Conservation (phyloP, 169 alveolate genomes). For the Cryptosporidium felis region DNA sequence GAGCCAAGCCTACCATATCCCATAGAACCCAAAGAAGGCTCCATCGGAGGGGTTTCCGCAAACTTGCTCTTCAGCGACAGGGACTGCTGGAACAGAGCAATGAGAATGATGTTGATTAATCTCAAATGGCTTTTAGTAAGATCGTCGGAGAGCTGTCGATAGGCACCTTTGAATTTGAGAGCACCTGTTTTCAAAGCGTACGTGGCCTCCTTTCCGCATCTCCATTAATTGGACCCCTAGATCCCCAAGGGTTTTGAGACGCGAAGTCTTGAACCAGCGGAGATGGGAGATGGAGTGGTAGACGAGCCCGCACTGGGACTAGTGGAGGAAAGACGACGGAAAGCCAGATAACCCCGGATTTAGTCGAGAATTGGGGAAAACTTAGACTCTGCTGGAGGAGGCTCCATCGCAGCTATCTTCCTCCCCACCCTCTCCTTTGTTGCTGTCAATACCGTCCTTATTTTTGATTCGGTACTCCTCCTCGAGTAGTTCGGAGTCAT, state of each 20-base stretch:
- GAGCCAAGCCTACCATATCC: conserved; percentile 6
- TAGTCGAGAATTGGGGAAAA: no score
- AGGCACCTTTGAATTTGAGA: no score
- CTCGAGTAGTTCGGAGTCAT: background rate
- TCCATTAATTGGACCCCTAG: no score
- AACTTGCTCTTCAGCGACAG: conserved; percentile 39
- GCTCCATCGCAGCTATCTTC: conserved; percentile 7
- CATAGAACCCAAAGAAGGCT: background rate
- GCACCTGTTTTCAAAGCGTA: no score
- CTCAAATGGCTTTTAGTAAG: conserved; percentile 22
- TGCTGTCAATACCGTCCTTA: background rate
- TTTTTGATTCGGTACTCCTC: background rate
- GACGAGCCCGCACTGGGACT: no score
- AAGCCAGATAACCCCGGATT: no score
- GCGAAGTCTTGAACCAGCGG: no score
- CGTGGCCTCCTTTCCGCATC: no score
- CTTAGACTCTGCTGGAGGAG: conserved; percentile 20
- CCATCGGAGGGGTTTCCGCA: background rate
- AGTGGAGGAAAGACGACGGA: no score
- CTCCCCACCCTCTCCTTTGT: background rate
- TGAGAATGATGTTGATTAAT: conserved; percentile 37
- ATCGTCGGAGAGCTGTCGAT: background rate
- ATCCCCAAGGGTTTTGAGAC: no score
- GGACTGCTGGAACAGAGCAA: conserved; percentile 35
- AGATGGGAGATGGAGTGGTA: no score